Evolutionary conservation across 1,284 basidiomycete genomes (phyloP), one percentile per base, ranked within the genome.

Genomic region (Tilletiaria anomala): DNA sequence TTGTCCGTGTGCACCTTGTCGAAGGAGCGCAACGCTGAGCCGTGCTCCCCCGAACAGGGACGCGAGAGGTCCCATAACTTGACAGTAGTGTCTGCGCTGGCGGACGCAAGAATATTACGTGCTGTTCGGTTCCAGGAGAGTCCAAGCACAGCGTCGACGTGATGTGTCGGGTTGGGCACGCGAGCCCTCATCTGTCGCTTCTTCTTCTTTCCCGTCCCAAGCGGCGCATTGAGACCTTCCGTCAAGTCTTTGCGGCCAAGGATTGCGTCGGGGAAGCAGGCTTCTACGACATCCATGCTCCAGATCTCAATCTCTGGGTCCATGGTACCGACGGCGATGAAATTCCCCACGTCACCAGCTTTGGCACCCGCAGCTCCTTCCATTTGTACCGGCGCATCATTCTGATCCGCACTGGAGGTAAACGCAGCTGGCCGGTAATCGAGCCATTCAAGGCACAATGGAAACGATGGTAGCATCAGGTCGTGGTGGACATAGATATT

Each of bases 241-340:
- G 60, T 63, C 22, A 49, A 43, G 18, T 48, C 80, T 3, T 83
- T 80, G 32, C 84, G 78, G 8, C 93, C 93, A 19, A 97, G 78
- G 42, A 99, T 79, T 44, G 82, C 80, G 51, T 83, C 78, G 0
- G 93, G 93, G 65, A 93, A 97, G 72, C 96, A 81, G 8, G 85
- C 80, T 60, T 97, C 93, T 40, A 97, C 76, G 18, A 82, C 75
- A 65, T 97, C 89, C 52, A 96, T 75, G 33, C 84, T 87, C 88
- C 91, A 97, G 55, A 99, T 88, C 69, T 99, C 93, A 56, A 99
- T 96, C 61, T 91, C 87, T 12, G 91, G 91, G 56, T 97, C 91
- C 54, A 97, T 80, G 3, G 88, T 91, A 8, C 89, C 91, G 12
- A 97, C 89, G 2, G 93, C 93, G 53, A 99, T 80, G 67, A 83